phyloP scores from a whole-genome alignment of 2,329 filamentous ascomycete genomes.

The Penicillium aurantiogriseum region DNA sequence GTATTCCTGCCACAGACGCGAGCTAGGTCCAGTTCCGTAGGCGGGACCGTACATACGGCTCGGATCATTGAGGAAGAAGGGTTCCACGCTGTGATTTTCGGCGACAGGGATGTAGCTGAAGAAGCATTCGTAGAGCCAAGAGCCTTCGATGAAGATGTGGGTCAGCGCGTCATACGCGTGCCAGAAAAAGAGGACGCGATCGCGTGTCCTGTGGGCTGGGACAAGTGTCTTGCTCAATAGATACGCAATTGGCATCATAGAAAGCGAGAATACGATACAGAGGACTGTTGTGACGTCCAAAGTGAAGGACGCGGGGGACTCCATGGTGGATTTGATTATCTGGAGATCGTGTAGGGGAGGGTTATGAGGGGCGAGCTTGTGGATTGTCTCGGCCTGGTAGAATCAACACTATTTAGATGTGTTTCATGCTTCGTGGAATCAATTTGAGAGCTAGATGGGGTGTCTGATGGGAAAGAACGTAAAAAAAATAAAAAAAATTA shows the following conservation, averaged over 20 bases:
- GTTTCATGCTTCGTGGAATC: neutral
- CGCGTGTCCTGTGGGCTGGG: constrained; percentile 53
- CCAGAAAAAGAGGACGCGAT: constrained; percentile 87
- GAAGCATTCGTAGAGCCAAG: constrained; percentile 92
- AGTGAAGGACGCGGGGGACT: constrained; percentile 31
- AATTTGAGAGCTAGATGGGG: neutral
- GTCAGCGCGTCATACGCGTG: constrained; percentile 90
- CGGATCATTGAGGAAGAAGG: constrained; percentile 54
- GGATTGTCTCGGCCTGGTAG: neutral
- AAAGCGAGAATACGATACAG: constrained; percentile 55
- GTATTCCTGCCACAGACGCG: constrained; percentile 64
- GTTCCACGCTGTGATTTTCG: constrained; percentile 30
- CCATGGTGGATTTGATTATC: constrained; percentile 15
- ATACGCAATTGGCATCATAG: constrained; percentile 56
- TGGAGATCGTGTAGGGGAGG: neutral
- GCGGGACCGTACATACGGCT: constrained; percentile 59
- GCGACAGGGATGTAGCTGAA: constrained; percentile 60
- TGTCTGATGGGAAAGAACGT: neutral
- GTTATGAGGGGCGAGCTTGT: neutral
- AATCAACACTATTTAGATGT: neutral
- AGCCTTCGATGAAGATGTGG: constrained; percentile 87
- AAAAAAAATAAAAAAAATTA: constrained; percentile 2
- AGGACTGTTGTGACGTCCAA: constrained; percentile 50
- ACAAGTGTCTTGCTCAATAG: constrained; percentile 50
- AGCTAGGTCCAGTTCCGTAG: constrained; percentile 55